These are phyloP conservation scores for Lolium perenne DNA, from an alignment of 176 grass and related monocot genomes.

Conservation along the genomic window DNA sequence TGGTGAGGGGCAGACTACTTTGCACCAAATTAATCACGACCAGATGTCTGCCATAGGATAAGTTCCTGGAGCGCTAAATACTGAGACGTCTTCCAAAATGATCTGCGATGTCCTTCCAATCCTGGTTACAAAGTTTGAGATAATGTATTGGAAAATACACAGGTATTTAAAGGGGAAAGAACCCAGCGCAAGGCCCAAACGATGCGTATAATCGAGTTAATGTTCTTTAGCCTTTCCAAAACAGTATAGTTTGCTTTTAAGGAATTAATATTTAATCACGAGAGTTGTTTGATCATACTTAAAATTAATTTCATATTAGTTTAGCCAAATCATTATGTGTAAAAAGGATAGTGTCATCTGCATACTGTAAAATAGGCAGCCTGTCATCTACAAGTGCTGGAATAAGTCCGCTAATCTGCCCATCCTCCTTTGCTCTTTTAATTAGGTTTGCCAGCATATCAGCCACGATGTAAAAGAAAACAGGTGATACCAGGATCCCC, in stretches of 20 bases:
- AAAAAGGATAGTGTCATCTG: background rate
- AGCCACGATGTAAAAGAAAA: no score
- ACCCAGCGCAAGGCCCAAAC: background rate
- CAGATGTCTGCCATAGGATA: background rate
- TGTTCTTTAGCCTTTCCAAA: slow-evolving; percentile 4
- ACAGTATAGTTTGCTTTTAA: background rate
- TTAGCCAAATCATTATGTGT: background rate
- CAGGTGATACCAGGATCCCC: background rate
- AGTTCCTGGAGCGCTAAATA: background rate
- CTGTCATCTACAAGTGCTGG: background rate
- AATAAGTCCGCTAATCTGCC: background rate
- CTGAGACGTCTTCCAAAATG: background rate
- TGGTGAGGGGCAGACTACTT: background rate
- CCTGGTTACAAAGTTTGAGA: background rate
- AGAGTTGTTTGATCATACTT: background rate
- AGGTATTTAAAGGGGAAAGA: background rate
- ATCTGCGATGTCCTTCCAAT: background rate
- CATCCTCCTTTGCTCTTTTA: background rate
- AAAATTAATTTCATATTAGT: background rate
- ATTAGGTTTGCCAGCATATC: no score
- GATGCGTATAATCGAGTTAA: background rate
- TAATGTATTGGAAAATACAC: background rate
- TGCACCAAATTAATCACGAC: background rate
- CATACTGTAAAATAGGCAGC: background rate
- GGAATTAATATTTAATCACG: background rate